Percentiles rank a stretch among this genome's conserved stretches.
These are phyloP conservation scores for Ehretia macrophylla DNA, from an alignment of 257 asterid genomes.

Conservation along the genomic window DNA sequence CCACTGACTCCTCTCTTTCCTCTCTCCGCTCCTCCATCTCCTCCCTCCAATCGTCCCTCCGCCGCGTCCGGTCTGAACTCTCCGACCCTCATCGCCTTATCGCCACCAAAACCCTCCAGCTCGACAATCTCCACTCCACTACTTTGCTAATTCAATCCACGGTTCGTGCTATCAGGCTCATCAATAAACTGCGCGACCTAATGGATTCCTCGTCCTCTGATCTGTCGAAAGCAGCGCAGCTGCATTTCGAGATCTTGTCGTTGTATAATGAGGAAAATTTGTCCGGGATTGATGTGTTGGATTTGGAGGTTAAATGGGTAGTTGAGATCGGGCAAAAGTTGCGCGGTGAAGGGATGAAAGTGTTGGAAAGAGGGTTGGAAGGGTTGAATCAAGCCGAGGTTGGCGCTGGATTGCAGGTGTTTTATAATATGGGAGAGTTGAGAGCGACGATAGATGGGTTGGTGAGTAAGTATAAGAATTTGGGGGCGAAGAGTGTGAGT, in stretches of 20 bases:
- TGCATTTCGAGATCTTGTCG: constrained; percentile 77
- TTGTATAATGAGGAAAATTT: constrained; percentile 65
- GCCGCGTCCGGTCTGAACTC: constrained; percentile 69
- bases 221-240: constrained; percentile 84
- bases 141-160: constrained; percentile 59
- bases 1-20: constrained; percentile 69
- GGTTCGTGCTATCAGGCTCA: constrained; percentile 51
- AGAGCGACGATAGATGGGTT: constrained; percentile 83
- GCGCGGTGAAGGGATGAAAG: constrained; percentile 83
- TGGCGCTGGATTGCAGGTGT: constrained; percentile 93
- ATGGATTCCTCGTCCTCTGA: constrained; percentile 61
- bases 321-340: constrained; percentile 66
- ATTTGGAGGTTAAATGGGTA: constrained; percentile 83
- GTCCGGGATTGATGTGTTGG: constrained; percentile 79
- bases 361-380: constrained; percentile 87
- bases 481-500: constrained; percentile 72
- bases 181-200: constrained; percentile 61
- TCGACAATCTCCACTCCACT: constrained; percentile 63
- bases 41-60: constrained; percentile 69
- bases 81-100: constrained; percentile 75
- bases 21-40: constrained; percentile 72
- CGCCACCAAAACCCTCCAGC: constrained; percentile 63
- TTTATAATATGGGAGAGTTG: constrained; percentile 96
- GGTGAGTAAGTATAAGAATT: constrained; percentile 77
- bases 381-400: constrained; percentile 95